Evolutionary conservation across 1,284 basidiomycete genomes (phyloP), one percentile per base, ranked within the genome.

Genomic region (Sutorius eximius): DNA sequence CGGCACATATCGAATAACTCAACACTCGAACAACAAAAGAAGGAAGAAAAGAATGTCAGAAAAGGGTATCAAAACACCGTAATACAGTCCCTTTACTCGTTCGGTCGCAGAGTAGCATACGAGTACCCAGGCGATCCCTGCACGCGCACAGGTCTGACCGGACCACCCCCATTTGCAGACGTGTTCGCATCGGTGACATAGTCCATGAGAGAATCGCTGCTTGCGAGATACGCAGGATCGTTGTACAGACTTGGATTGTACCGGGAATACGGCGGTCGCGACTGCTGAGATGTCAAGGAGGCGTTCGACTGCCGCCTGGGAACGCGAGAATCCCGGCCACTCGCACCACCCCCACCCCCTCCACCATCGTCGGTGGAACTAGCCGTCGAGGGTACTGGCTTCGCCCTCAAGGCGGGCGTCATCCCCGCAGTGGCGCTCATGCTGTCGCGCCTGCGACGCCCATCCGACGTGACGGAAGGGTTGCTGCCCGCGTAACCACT

Each of bases 181-280:
- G 66, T 71, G 38, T 68, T 68, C 9, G 57, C 55, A 15, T 34
- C 64, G n/a, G 63, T 70, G 13, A 56, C 53, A 34, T 65, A 47
- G 44, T 72, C 70, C 24, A 57, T 22, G 12, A 71, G 45, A 1
- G 60, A 64, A 13, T 71, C 68, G 20, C 20, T 61, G 55, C 67
- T 68, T 1, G 52, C 58, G 0, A 69, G 41, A 38, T 64, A 64
- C 0, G 66, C 60, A 24, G 58, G 61, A 30, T 69, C 63, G 8
- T 68, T 59, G 55, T 71, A 71, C 48, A 53, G 10, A 34, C 11
- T 46, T 1, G 69, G 67, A 29, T 71, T 37, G 29, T 60, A 62
- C 7, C 63, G 57, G 2, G 58, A 33, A 47, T 66, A 60, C 3
- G 56, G 42, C 20, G 49, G 54, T n/a, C 59, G 56, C 15, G 68